These are phyloP conservation scores for Trifolium repens DNA, from an alignment of 306 rosid species.

Conservation along the genomic window DNA sequence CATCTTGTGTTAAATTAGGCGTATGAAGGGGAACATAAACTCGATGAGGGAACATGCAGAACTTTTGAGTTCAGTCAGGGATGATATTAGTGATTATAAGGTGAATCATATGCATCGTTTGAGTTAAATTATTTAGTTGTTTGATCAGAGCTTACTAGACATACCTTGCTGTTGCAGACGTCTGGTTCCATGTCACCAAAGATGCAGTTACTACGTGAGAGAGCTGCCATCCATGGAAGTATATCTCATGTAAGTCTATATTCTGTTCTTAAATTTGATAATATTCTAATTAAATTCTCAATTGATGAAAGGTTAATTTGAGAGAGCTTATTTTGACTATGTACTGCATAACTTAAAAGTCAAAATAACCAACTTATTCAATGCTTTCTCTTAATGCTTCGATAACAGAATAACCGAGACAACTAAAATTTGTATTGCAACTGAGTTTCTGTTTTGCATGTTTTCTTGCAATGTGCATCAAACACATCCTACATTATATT, in stretches of 20 bases:
- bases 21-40: conserved; percentile 89
- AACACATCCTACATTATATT: too few relatives aligned
- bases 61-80: conserved; percentile 97
- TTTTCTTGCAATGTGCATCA: too few relatives aligned
- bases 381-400: too few relatives aligned
- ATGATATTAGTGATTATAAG: conserved; percentile 92
- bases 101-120: conserved; percentile 47
- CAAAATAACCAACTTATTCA: too few relatives aligned
- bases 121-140: conserved; percentile 32
- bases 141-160: not conserved
- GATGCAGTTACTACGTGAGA: conserved; percentile 88
- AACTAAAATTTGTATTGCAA: too few relatives aligned
- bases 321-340: too few relatives aligned
- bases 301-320: too few relatives aligned
- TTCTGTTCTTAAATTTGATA: too few relatives aligned
- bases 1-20: conserved; percentile 39
- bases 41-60: conserved; percentile 93
- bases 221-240: conserved; percentile 94
- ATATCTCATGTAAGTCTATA: conserved; percentile 80
- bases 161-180: conserved; percentile 57
- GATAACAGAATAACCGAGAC: too few relatives aligned
- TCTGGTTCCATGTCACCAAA: conserved; percentile 88
- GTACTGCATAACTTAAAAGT: too few relatives aligned
- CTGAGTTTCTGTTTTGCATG: too few relatives aligned
- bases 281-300: too few relatives aligned